phyloP scores from a whole-genome alignment of 495 filamentous ascomycete species.

The Cercophora newfieldiana region DNA sequence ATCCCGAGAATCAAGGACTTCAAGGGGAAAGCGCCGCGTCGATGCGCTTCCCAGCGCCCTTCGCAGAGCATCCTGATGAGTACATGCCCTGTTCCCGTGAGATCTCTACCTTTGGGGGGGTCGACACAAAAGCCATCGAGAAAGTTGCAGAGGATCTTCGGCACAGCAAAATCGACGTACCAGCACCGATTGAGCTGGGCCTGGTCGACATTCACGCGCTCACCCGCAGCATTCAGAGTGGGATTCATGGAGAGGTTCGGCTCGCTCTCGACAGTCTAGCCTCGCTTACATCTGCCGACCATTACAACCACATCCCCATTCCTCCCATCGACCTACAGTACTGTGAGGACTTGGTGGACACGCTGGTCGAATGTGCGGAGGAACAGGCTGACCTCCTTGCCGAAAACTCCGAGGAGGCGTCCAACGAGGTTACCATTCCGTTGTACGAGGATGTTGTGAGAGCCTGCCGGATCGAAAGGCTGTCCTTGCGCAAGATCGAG shows the following conservation, averaged over 20 bases:
- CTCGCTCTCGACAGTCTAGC: slow-evolving; percentile 83
- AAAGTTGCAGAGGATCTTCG: slow-evolving; percentile 64
- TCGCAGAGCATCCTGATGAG: slow-evolving; percentile 42
- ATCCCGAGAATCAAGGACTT: slow-evolving; percentile 32
- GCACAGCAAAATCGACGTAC: slow-evolving; percentile 68
- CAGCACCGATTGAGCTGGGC: slow-evolving; percentile 75
- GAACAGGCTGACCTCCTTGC: slow-evolving; percentile 78
- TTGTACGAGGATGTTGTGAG: slow-evolving; percentile 88
- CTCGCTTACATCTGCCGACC: slow-evolving; percentile 48
- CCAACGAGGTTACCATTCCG: slow-evolving; percentile 74
- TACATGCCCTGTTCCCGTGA: slow-evolving; percentile 65
- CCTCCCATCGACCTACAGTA: slow-evolving; percentile 56
- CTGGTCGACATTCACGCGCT: slow-evolving; percentile 89
- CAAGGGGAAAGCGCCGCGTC: slow-evolving; percentile 26
- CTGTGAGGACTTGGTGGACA: slow-evolving; percentile 87
- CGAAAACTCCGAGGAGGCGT: slow-evolving; percentile 77
- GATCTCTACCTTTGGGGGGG: slow-evolving; percentile 62
- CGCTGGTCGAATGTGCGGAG: slow-evolving; percentile 85
- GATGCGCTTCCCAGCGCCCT: slow-evolving; percentile 37
- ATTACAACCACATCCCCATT: slow-evolving; percentile 42
- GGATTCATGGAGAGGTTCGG: slow-evolving; percentile 83
- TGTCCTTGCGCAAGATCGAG: slow-evolving; percentile 65
- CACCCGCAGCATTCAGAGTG: slow-evolving; percentile 87
- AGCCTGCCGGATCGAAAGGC: slow-evolving; percentile 68
- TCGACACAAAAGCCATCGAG: slow-evolving; percentile 60